A percentile compares a stretch with the other conserved stretches of the same genome.
phyloP scores from a whole-genome alignment of 2,329 filamentous ascomycete species.

The Aureobasidium sp. region DNA sequence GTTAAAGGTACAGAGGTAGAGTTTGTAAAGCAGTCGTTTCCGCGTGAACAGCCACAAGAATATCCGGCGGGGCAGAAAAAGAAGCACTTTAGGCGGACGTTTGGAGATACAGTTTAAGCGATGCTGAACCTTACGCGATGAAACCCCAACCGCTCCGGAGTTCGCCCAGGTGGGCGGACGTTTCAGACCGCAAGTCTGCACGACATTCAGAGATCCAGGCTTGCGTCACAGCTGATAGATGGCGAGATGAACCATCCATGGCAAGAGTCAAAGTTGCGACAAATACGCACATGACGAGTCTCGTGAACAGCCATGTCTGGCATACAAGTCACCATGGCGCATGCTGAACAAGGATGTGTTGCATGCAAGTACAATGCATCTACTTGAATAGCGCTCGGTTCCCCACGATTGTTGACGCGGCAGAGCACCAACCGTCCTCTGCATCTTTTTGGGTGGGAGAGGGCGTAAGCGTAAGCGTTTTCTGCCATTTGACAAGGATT shows the following conservation, averaged over 20 bases:
- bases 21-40: background rate
- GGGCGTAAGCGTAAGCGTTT: slow-evolving; percentile 2
- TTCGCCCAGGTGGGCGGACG: background rate
- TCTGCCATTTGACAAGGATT: slow-evolving; percentile 10
- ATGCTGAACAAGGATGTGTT: slow-evolving; percentile 1
- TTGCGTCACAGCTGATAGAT: background rate
- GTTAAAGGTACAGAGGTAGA: background rate
- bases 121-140: background rate
- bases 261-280: background rate
- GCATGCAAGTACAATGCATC: background rate
- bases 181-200: background rate
- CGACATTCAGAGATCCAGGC: background rate
- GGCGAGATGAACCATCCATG: background rate
- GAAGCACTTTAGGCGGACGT: slow-evolving; percentile 8
- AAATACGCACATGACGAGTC: background rate
- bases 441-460: background rate
- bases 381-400: background rate
- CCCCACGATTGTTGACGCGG: slow-evolving; percentile 10
- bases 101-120: slow-evolving; percentile 4
- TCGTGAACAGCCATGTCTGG: background rate
- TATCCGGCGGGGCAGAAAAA: background rate
- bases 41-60: background rate
- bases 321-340: background rate
- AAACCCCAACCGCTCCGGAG: slow-evolving; percentile 6
- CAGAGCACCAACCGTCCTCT: slow-evolving; percentile 9